phyloP scores from a whole-genome alignment of 2,329 filamentous ascomycete genomes.

The Diaporthe sp. region DNA sequence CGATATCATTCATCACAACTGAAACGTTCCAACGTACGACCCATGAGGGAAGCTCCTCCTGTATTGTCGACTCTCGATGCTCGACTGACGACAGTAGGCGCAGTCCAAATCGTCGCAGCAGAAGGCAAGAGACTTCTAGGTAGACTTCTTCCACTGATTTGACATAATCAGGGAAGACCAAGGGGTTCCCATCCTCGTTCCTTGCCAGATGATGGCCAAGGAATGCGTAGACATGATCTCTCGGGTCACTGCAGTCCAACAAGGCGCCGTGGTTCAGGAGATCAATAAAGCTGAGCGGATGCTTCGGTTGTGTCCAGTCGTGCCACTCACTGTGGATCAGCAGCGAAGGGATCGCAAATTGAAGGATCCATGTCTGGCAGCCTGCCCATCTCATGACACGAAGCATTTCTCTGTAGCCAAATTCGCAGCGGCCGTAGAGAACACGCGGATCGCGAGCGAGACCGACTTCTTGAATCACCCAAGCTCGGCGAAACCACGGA shows the following conservation, averaged over 20 bases:
- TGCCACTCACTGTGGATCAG: neutral
- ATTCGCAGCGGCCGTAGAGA: slow-evolving; percentile 7
- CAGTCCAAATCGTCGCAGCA: neutral
- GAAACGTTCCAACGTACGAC: slow-evolving; percentile 11
- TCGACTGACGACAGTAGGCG: slow-evolving; percentile 13
- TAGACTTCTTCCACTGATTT: neutral
- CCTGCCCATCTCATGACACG: neutral
- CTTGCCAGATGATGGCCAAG: slow-evolving; percentile 15
- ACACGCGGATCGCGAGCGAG: slow-evolving; percentile 3
- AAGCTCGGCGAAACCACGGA: slow-evolving; percentile 14
- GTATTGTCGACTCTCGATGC: neutral
- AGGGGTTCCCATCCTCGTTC: neutral
- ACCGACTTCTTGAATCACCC: slow-evolving; percentile 24
- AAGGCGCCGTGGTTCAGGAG: neutral
- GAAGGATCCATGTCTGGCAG: neutral
- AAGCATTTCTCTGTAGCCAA: slow-evolving; percentile 5
- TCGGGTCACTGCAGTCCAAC: slow-evolving; percentile 1
- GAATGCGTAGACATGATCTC: slow-evolving; percentile 24
- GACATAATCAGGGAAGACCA: slow-evolving; percentile 15
- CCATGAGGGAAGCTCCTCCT: neutral
- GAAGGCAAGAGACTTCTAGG: neutral
- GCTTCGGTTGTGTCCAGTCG: neutral
- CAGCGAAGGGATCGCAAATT: neutral
- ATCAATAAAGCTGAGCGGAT: neutral
- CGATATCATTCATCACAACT: neutral